Evolutionary conservation across 306 rosid genomes (phyloP).

Genomic region (Bauhinia variegata): DNA sequence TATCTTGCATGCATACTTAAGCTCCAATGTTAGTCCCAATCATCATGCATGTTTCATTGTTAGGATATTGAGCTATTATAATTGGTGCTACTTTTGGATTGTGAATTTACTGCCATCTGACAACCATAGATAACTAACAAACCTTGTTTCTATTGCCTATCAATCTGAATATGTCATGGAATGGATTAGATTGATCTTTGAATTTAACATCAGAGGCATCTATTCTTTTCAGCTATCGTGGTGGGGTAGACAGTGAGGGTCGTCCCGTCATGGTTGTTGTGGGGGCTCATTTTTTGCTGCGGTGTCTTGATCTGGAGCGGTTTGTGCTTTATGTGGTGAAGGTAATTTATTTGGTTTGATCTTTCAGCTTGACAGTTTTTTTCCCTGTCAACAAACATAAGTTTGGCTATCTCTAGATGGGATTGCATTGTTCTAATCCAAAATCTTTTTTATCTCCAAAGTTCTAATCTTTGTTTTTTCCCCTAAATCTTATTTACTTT

Average conservation of each 20-base stretch:
- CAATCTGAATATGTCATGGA: constrained; percentile 12
- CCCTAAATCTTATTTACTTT: background rate
- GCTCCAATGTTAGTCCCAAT: constrained; percentile 4
- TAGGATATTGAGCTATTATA: constrained; percentile 25
- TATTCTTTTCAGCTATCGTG: constrained; percentile 75
- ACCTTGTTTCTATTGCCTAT: constrained; percentile 16
- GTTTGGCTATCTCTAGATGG: constrained; percentile 25
- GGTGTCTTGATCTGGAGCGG: constrained; percentile 95
- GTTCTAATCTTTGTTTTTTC: constrained; percentile 4
- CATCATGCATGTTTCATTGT: constrained; percentile 22
- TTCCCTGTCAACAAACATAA: constrained; percentile 11
- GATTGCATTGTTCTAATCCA: background rate
- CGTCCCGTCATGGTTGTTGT: constrained; percentile 94
- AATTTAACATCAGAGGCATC: constrained; percentile 20
- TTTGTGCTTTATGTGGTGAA: constrained; percentile 81
- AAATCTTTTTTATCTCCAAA: constrained; percentile 17
- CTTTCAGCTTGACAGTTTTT: constrained; percentile 34
- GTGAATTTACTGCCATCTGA: constrained; percentile 25
- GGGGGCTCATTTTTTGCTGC: constrained; percentile 94
- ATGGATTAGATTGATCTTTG: constrained; percentile 23
- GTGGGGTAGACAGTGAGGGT: constrained; percentile 97
- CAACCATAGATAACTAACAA: background rate
- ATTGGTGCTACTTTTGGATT: constrained; percentile 15
- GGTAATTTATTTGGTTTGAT: constrained; percentile 52
- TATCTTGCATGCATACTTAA: constrained; percentile 23